Evolutionary conservation across 139 green algal species (phyloP), one percentile per base, ranked within the genome.

Genomic region (Pedinophyceae sp.): DNA sequence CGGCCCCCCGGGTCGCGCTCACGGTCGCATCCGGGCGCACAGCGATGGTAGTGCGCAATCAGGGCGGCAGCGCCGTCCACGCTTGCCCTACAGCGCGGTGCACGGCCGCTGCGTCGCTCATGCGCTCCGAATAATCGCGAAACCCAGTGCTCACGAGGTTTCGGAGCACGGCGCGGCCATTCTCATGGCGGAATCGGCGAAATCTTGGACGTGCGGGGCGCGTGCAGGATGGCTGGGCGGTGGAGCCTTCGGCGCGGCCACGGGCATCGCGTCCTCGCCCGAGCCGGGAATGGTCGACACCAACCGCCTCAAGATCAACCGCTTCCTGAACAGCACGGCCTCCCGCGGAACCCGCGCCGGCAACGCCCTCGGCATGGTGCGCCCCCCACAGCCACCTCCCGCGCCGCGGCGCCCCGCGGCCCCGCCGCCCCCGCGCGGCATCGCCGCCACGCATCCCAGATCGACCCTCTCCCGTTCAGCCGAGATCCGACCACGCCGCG

Each of bases 81-180:
- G 15, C 23, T 54, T 15, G 15, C 15, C 48, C 24, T 26, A 25
- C 15, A 15, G 17, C 15, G 17, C 24, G 17, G 15, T 16, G 24
- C 24, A 27, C 23, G 16, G 15, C 13, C 23, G 16, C 23, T 19
- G 15, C 16, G 15, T 29, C 16, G 15, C 15, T 27, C 48, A 13
- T 25, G 15, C 23, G 13, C 23, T 16, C 23, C 16, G 15, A 26
- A 26, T 54, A 54, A 41, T 54, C 16, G 17, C 15, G 23, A 19
- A 91, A 91, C 55, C 66, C 79, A 30, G 54, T 91, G 23, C 73
- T 91, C 20, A 91, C 90, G 60, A 73, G 73, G 29, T 59, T 60
- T 53, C 80, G 81, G 50, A 73, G 65, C 50, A 30, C 62, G 28
- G 74, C 72, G 5, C 61, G 73, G n/a, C n/a, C n/a, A n/a, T n/a